Evolutionary conservation across 148 eudicot genomes (phyloP), one percentile per base, ranked within the genome.

Genomic region (Amaranthus cruentus): DNA sequence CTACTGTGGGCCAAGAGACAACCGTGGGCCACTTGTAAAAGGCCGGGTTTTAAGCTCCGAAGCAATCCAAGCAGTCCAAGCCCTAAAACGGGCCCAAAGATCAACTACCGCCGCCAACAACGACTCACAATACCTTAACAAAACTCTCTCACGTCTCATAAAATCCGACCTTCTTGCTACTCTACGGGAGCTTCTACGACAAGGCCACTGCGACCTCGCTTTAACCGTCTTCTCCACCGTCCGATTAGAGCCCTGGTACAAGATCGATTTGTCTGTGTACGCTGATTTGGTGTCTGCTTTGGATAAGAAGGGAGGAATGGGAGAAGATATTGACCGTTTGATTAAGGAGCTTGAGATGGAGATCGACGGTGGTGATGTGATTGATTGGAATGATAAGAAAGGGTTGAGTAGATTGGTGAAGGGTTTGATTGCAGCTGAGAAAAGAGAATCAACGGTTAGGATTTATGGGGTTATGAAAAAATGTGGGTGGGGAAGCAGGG

Each of bases 11-110:
- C 93, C 97, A 4, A 73, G 93, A 1, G 80, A 55, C 74, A 88
- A 85, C 81, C 93, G 98, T 14, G 90, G 92, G 10, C 97, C 96
- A 7, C 82, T 94, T 6, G 64, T 83, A 46, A 89, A 85, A 60
- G 98, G 98, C 79, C 89, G 98, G 2, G 80, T 86, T 3, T 82
- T 91, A 0, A 82, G 88, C 88, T 79, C 80, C 6, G 97, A 91
- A 86, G 91, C 98, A 70, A 91, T 91, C 87, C 88, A 83, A 51
- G 96, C 96, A 71, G 87, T 94, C 75, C 98, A 94, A 78, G 59
- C 96, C 76, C 90, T 91, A 38, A 94, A 94, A 72, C 88, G 97
- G n/a, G 83, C 91, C 50, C 83, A 82, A 59, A 75, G 73, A 57
- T 13, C 77, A 43, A 13, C 69, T 55, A 3, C 14, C 76, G 54